Evolutionary conservation across 805 yeast genomes (phyloP), one percentile per base, ranked within the genome.

Genomic region (Lachancea nothofagi): DNA sequence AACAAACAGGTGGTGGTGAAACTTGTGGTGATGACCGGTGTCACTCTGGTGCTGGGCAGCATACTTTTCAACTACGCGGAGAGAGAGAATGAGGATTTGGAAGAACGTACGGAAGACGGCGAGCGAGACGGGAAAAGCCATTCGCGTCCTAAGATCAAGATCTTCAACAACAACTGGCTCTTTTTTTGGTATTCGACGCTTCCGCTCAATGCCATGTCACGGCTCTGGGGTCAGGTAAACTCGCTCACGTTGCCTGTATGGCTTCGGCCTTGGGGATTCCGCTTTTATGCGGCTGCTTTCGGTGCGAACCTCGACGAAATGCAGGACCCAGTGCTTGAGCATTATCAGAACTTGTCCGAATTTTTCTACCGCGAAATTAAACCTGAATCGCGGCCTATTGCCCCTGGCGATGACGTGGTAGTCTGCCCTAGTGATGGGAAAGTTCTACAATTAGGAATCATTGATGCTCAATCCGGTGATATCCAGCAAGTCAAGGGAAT

Each of bases 401-500:
- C 74, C 40, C 65, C 68, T n/a, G 71, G 72, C 13, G 67, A 79
- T 2, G 75, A 78, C 39, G 59, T 52, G 3, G 63, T 93, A 36
- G 93, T 81, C 7, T 80, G 93, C 25, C 99, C 99, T 3, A 79
- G 96, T 42, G 99, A 93, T 63, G 99, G 99, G 17, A 80, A 75
- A 48, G 82, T 93, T 13, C 67, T 93, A 43, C 89, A 86, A 52
- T 74, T 86, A 43, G 99, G 99, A 18, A 69, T 76, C 22, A 77
- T 85, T 28, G 69, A 70, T 38, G 52, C 62, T 3, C 78, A 77
- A 38, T 74, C 82, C 50, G 96, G 96, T 24, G 85, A 83, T 49
- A 87, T 93, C 44, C 97, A 93, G 61, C 97, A 90, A 62, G 97
- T 93, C 29, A 93, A 93, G 65, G 98, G 98, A 6, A 77, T 93